Evolutionary conservation across 1,284 basidiomycete genomes (phyloP).

Genomic region (Rhodotorula glutinis): DNA sequence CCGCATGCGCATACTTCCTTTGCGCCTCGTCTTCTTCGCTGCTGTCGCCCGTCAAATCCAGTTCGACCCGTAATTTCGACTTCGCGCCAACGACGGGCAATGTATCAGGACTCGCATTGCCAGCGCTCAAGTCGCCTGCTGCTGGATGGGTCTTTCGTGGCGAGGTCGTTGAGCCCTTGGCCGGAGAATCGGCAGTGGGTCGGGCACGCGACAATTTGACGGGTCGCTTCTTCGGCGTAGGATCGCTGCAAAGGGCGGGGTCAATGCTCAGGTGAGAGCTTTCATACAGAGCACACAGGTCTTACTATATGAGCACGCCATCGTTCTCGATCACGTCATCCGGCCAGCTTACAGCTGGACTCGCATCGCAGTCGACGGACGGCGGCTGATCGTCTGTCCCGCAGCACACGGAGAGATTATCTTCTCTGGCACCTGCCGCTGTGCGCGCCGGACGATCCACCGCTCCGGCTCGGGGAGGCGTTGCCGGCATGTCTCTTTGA

Average conservation of each 20-base stretch:
- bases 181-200: not conserved
- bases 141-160: not conserved
- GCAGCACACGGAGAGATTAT: too few species aligned
- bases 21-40: conserved; percentile 6
- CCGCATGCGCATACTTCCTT: not conserved
- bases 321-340: conserved; percentile 23
- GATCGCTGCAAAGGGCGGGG: conserved; percentile 15
- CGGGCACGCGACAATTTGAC: conserved; percentile 1
- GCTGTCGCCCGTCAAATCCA: conserved; percentile 27
- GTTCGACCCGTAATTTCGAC: conserved; percentile 1
- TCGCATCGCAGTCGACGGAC: too few species aligned
- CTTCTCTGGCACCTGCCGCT: too few species aligned
- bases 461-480: too few species aligned
- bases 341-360: not conserved
- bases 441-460: too few species aligned
- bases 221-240: conserved; percentile 31
- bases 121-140: too few species aligned
- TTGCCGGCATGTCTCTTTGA: too few species aligned
- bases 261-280: not conserved
- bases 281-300: too few species aligned
- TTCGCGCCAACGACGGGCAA: too few species aligned
- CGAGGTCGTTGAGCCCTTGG: too few species aligned
- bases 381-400: too few species aligned
- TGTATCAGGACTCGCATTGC: too few species aligned
- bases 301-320: conserved; percentile 31